Conservation (phyloP, 371 early-diverging fungal species). For the Circinella minor region DNA sequence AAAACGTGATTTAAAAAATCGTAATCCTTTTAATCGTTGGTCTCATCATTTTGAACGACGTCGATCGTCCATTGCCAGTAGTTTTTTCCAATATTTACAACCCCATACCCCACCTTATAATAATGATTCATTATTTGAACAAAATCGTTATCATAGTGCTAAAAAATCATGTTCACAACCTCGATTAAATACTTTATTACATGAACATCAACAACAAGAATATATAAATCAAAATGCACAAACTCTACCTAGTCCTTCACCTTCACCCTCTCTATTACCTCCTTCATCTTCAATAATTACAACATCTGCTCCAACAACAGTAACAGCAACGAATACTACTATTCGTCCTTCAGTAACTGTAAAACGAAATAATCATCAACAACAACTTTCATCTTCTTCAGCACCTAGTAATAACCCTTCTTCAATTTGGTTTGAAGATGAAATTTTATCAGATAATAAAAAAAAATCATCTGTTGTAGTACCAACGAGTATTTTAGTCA, state of each 20-base stretch:
- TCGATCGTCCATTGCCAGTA: conserved; percentile 7
- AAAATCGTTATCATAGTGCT: conserved; percentile 5
- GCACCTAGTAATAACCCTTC: not conserved
- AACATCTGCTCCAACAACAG: not conserved
- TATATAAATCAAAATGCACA: conserved; percentile 6
- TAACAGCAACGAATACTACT: no score
- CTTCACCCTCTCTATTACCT: not conserved
- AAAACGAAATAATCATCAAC: no score
- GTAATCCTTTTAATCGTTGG: conserved; percentile 7
- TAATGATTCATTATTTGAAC: conserved; percentile 5
- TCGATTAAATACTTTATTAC: not conserved
- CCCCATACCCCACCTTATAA: not conserved
- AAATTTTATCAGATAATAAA: not conserved
- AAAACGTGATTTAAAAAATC: not conserved
- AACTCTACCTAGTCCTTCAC: conserved; percentile 4
- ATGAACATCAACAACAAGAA: not conserved
- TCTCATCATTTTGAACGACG: conserved; percentile 12
- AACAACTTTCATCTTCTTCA: no score
- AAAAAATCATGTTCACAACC: conserved; percentile 12
- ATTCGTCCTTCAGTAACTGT: no score
- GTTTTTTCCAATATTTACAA: conserved; percentile 7
- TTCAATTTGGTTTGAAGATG: not conserved
- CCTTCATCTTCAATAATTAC: not conserved
- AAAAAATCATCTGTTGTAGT: no score
- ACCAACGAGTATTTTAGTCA: conserved; percentile 12